Evolutionary conservation across 495 filamentous ascomycete genomes (phyloP).

Genomic region (Penicillium arizonense): DNA sequence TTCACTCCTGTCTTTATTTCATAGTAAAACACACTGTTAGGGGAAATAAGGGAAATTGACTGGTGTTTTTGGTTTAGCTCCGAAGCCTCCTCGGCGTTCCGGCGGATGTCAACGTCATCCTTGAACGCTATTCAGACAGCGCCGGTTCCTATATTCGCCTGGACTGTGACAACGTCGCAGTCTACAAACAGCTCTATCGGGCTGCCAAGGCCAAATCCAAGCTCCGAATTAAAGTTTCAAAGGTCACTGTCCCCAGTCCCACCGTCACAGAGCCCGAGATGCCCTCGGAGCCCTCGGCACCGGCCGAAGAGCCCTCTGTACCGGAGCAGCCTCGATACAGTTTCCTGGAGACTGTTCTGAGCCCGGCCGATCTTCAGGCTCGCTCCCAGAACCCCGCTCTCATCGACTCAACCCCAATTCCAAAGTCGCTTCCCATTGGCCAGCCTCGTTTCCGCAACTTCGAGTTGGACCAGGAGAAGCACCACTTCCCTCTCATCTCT

Average conservation of each 20-base stretch:
- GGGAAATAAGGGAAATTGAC: slow-evolving; percentile 3
- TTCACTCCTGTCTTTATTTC: not conserved
- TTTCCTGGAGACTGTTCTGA: slow-evolving; percentile 46
- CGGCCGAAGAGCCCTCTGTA: slow-evolving; percentile 6
- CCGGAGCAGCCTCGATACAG: slow-evolving; percentile 27
- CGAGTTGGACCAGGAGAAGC: slow-evolving; percentile 27
- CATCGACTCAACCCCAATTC: not conserved
- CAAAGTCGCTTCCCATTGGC: not conserved
- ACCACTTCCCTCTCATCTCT: slow-evolving; percentile 28
- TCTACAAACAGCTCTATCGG: slow-evolving; percentile 96
- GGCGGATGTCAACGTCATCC: slow-evolving; percentile 62
- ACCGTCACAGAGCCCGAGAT: not conserved
- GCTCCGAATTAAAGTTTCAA: slow-evolving; percentile 74
- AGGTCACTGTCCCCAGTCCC: slow-evolving; percentile 3
- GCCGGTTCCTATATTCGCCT: slow-evolving; percentile 76
- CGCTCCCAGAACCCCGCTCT: slow-evolving; percentile 2
- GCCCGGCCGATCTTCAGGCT: slow-evolving; percentile 28
- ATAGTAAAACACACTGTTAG: too few relatives aligned
- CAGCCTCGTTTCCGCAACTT: slow-evolving; percentile 33
- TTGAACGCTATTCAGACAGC: slow-evolving; percentile 97
- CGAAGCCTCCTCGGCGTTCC: slow-evolving; percentile 70
- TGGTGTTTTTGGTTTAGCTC: slow-evolving; percentile 55
- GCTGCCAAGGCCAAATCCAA: slow-evolving; percentile 98
- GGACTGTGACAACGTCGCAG: slow-evolving; percentile 70
- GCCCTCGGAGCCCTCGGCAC: too few relatives aligned